phyloP scores from a whole-genome alignment of 805 yeast species.

The Lachancea kluyveri region DNA sequence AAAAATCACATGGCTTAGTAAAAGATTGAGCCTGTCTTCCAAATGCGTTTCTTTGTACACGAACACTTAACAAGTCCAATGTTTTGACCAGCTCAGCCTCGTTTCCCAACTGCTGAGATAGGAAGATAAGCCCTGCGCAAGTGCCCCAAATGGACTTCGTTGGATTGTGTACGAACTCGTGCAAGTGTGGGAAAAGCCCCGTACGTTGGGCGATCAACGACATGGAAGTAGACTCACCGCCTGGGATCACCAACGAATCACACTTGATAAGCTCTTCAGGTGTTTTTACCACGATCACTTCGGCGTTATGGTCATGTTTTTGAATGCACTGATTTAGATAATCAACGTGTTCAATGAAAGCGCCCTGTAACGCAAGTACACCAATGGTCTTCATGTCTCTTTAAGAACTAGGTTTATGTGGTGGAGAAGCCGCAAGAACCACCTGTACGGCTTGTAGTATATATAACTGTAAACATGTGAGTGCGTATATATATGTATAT shows the following conservation, averaged over 20 bases:
- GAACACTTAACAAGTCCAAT: slow-evolving; percentile 59
- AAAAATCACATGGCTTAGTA: slow-evolving; percentile 38
- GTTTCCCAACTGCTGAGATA: slow-evolving; percentile 48
- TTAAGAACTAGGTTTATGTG: neutral
- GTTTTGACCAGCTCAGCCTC: slow-evolving; percentile 49
- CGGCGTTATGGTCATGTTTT: slow-evolving; percentile 20
- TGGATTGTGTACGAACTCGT: slow-evolving; percentile 40
- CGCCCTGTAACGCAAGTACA: slow-evolving; percentile 75
- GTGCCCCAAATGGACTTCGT: slow-evolving; percentile 74
- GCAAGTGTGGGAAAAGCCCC: slow-evolving; percentile 48
- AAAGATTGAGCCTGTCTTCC: slow-evolving; percentile 74
- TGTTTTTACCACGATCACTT: slow-evolving; percentile 44
- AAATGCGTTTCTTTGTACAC: slow-evolving; percentile 67
- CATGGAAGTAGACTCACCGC: slow-evolving; percentile 65
- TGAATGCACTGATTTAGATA: slow-evolving; percentile 37
- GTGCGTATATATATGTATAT: no score
- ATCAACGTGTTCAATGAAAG: slow-evolving; percentile 61
- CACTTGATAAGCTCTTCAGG: slow-evolving; percentile 43
- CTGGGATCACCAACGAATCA: slow-evolving; percentile 61
- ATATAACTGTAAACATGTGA: no score
- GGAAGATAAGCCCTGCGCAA: slow-evolving; percentile 73
- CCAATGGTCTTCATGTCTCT: slow-evolving; percentile 39
- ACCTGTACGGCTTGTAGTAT: no score
- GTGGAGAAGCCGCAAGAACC: no score
- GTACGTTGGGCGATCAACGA: slow-evolving; percentile 65